Conservation (phyloP, 73 alveolate species). For the Stentor coeruleus region DNA sequence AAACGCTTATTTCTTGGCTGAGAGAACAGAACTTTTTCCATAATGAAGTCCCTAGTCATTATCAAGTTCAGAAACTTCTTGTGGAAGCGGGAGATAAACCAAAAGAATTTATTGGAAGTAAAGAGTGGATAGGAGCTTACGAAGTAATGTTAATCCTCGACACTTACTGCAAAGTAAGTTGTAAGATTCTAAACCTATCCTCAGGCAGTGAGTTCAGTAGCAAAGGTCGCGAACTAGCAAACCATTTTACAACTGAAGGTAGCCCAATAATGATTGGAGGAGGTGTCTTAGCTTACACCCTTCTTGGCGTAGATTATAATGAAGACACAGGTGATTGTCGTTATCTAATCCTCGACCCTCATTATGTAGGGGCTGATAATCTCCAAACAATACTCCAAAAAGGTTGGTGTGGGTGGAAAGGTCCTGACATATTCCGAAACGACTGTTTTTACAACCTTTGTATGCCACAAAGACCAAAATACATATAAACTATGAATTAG, state of each 20-base stretch:
- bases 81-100: constrained; percentile 92
- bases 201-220: constrained; percentile 57
- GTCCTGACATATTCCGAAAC: constrained; percentile 74
- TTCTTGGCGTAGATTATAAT: constrained; percentile 85
- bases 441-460: constrained; percentile 85
- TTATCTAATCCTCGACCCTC: constrained; percentile 93
- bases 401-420: constrained; percentile 92
- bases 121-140: constrained; percentile 92
- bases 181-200: constrained; percentile 73
- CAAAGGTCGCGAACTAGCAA: constrained; percentile 73
- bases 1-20: constrained; percentile 75
- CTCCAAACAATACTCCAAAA: constrained; percentile 69
- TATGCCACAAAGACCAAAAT: constrained; percentile 58
- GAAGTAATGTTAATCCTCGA: constrained; percentile 80
- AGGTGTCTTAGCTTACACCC: constrained; percentile 89
- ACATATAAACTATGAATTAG: constrained; percentile 25
- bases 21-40: constrained; percentile 56
- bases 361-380: constrained; percentile 85
- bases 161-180: constrained; percentile 60
- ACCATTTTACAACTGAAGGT: constrained; percentile 80
- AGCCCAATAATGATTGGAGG: constrained; percentile 98
- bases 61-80: constrained; percentile 73
- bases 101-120: constrained; percentile 65
- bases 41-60: constrained; percentile 57
- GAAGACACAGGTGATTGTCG: constrained; percentile 77